Conservation (phyloP, 768 basidiomycete genomes). For the Rhizopogon roseolus region DNA sequence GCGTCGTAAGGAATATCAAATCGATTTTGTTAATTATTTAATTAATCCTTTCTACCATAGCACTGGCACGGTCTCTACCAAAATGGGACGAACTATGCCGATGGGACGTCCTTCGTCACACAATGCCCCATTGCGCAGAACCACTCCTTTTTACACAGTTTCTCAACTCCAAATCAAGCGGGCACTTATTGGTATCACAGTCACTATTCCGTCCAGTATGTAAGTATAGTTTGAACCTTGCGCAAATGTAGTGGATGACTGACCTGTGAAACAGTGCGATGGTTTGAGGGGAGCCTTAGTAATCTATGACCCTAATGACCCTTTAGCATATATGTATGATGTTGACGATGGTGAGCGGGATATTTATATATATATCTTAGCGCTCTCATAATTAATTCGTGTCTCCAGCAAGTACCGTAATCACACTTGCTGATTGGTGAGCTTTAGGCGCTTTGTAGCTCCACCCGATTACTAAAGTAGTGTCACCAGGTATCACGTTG, state of each 20-base stretch:
- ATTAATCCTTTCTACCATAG: slow-evolving; percentile 11
- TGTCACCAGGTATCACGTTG: slow-evolving; percentile 10
- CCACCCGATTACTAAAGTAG: background rate
- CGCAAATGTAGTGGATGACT: slow-evolving; percentile 32
- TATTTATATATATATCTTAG: background rate
- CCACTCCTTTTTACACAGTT: slow-evolving; percentile 32
- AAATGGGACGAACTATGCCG: slow-evolving; percentile 20
- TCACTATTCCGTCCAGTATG: slow-evolving; percentile 29
- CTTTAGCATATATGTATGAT: slow-evolving; percentile 35
- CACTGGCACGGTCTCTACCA: slow-evolving; percentile 30
- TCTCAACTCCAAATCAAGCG: slow-evolving; percentile 25
- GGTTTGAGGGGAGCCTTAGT: slow-evolving; percentile 38
- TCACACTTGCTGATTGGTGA: slow-evolving; percentile 35
- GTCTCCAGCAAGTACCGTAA: slow-evolving; percentile 23
- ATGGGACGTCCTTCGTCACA: slow-evolving; percentile 36
- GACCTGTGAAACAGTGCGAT: slow-evolving; percentile 23
- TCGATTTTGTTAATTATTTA: background rate
- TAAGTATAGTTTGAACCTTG: no score
- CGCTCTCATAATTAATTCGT: background rate
- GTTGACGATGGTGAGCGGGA: slow-evolving; percentile 36
- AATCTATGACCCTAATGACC: slow-evolving; percentile 42
- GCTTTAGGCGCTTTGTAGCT: background rate
- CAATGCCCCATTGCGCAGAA: slow-evolving; percentile 38
- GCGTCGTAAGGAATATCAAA: slow-evolving; percentile 20
- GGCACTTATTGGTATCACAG: slow-evolving; percentile 51